Evolutionary conservation across 495 filamentous ascomycete genomes (phyloP), one percentile per base, ranked within the genome.

Genomic region (Penicillium nucicola): DNA sequence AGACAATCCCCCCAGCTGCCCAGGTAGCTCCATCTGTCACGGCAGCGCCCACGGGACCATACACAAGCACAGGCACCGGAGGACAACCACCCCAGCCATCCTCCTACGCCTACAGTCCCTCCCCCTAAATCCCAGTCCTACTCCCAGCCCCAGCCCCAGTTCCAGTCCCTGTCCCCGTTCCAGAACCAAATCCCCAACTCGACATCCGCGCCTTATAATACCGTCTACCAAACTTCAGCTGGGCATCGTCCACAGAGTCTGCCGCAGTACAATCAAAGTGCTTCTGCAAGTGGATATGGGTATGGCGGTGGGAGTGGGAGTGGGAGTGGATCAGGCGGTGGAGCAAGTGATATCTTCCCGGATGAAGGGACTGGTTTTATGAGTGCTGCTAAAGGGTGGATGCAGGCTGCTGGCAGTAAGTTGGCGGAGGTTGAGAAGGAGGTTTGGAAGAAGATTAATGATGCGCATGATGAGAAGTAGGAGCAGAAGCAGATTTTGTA

Each of bases 361-460:
- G 75, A 65, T 4, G 75, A 71, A 8, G 78, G 74, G 13, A 67
- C 68, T 5, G 74, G 79, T 1, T 61, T 84, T 9, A 71, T 80
- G 66, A 74, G 68, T 4, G 73, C 71, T 12, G 83, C 83, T 3
- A 84, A 76, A 72, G 77, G 78, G 52, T 83, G 82, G 79, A 74
- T 80, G 39, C 74, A 77, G 55, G 78, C 68, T 36, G 84, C 81
- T 8, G 85, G 85, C 45, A 70, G 72, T 53, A 84, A 81, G 63
- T 60, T 88, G 42, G 75, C 71, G 10, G 80, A 83, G 45, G 80
- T 80, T 15, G 84, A 88, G 68, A 80, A 74, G 50, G 81, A 84
- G 70, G 79, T 87, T n/a, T 89, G 87, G 86, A 85, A 72, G 69
- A 75, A 75, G 63, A 84, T 85, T 57, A 85, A 84, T 64, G 60